phyloP scores from a whole-genome alignment of 345 rosid species.

The Diplotaxis tenuifolia region DNA sequence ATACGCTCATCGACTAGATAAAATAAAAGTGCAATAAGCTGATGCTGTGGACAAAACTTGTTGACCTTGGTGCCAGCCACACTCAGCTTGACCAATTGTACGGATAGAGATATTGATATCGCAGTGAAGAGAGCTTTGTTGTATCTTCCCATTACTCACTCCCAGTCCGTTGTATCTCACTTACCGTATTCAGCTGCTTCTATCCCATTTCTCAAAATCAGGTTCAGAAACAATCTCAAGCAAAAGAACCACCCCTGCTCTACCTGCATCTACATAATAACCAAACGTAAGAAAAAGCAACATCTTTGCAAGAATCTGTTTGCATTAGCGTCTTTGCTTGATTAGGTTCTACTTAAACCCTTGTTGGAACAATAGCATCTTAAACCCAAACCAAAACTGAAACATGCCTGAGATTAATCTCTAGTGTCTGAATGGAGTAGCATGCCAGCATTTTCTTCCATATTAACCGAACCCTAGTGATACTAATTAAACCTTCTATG shows the following conservation, averaged over 20 bases:
- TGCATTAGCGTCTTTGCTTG: background rate
- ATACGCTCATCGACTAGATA: background rate
- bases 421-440: slow-evolving; percentile 72
- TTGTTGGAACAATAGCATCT: background rate
- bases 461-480: slow-evolving; percentile 91
- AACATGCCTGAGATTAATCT: slow-evolving; percentile 58
- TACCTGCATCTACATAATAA: slow-evolving; percentile 47
- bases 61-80: slow-evolving; percentile 91
- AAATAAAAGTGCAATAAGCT: slow-evolving; percentile 4
- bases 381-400: background rate
- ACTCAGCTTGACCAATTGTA: slow-evolving; percentile 69
- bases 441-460: slow-evolving; percentile 98
- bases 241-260: slow-evolving; percentile 95
- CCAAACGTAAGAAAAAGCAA: slow-evolving; percentile 22
- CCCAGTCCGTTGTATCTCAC: slow-evolving; percentile 84
- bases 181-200: slow-evolving; percentile 92
- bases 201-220: slow-evolving; percentile 83
- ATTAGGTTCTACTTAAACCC: slow-evolving; percentile 4
- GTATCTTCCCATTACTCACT: slow-evolving; percentile 90
- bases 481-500: slow-evolving; percentile 81
- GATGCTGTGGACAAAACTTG: background rate
- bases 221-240: slow-evolving; percentile 98
- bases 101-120: slow-evolving; percentile 90
- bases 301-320: background rate
- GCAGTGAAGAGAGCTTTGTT: slow-evolving; percentile 92